Base-by-base conservation (phyloP, 345 rosid species). In the Rubroshorea leprosula region DNA sequence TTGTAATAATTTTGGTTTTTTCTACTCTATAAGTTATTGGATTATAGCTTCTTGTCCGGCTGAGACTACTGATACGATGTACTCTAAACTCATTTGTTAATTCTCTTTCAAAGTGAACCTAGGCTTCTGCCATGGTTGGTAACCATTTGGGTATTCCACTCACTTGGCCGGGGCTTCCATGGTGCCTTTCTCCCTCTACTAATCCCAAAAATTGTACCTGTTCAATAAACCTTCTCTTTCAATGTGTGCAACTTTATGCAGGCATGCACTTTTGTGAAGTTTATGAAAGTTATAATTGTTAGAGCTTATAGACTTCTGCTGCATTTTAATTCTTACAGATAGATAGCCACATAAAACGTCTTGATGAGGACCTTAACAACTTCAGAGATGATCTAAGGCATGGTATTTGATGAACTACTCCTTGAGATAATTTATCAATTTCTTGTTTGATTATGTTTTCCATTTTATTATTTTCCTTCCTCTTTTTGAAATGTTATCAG, bases 361-460 rank as follows among this genome's bases (percentile, higher is more conserved):
- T 93, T 15, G 96, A 93, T 49, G 99, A 93, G 75, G 99, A 93
- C 73, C 74, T 93, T 60, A 87, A 83, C 77, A 75, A 77, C 76
- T 93, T 93, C 73, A 75, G 92, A 26, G 99, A 93, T 72, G 99
- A 93, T 78, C 72, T 93, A 67, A 93, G 90, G 81, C 92, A 80
- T 58, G 99, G 99, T 93, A 71, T 35, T 57, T 41, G 41, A 63
- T 26, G 16, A 35, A 23, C 39, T 58, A 58, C 61, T 45, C 38
- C 61, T 21, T 63, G 59, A 38, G 54, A 51, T 61, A 23, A 35
- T 26, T 9, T 51, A 59, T 60, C 31, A 35, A 35, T 8, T 35
- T 35, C 41, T 35, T 6, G 12, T 35, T 13, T 13, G 11, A 35
- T 35, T 13, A 35, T 35, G 41, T 35, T 35, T 2, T 13, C 12